These are phyloP conservation scores for Agrocybe chaxingu DNA, from an alignment of 768 basidiomycete genomes.

Conservation along the genomic window DNA sequence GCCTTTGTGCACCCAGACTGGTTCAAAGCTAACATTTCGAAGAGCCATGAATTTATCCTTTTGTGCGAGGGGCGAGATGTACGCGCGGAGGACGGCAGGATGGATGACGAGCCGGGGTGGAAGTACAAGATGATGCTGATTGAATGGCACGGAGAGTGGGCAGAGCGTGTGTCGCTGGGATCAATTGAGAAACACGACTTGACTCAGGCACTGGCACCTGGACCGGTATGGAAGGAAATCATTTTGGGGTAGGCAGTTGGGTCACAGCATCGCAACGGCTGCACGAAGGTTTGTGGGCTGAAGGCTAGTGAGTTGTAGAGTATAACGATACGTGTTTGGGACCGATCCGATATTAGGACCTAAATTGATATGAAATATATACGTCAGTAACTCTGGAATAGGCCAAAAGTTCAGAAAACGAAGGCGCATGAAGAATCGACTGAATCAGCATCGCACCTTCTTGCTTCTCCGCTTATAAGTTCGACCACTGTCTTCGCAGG, in stretches of 20 bases:
- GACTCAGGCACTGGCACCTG: constrained; percentile 2
- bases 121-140: constrained; percentile 9
- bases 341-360: too few relatives aligned
- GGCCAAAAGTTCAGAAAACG: too few relatives aligned
- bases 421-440: background rate
- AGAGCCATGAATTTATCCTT: constrained; percentile 7
- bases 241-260: constrained; percentile 2
- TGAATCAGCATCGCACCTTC: constrained; percentile 6
- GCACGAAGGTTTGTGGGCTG: too few relatives aligned
- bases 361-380: too few relatives aligned
- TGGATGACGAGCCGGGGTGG: constrained; percentile 9
- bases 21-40: constrained; percentile 3
- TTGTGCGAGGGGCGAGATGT: constrained; percentile 11
- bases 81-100: background rate
- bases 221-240: constrained; percentile 12
- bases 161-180: constrained; percentile 9
- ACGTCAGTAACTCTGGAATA: too few relatives aligned
- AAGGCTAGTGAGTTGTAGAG: too few relatives aligned
- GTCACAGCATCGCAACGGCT: too few relatives aligned
- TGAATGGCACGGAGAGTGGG: constrained; percentile 12
- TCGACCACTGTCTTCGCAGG: constrained; percentile 4
- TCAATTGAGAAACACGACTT: constrained; percentile 3
- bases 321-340: too few relatives aligned
- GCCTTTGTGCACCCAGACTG: constrained; percentile 5
- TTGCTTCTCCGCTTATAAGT: background rate